Conservation (phyloP, 257 asterid genomes). For the Knoxia roxburghii region DNA sequence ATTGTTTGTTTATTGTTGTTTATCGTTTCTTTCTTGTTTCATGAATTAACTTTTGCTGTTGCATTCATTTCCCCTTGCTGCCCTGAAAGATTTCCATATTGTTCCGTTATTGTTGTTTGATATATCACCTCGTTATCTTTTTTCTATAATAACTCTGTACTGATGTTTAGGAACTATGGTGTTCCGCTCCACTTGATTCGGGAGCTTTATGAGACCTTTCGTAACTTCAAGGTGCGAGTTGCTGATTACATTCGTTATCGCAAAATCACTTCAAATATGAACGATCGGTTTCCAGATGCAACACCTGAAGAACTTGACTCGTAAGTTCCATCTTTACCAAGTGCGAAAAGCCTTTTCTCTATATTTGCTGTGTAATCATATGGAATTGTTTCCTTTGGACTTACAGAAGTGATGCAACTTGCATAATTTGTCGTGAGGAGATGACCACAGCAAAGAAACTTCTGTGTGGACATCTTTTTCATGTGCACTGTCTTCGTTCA, state of each 20-base stretch:
- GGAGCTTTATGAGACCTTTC: constrained; percentile 92
- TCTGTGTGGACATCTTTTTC: constrained; percentile 91
- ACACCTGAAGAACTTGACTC: constrained; percentile 78
- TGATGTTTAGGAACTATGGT: constrained; percentile 66
- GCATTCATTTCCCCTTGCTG: not conserved
- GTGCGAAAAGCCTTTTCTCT: constrained; percentile 12
- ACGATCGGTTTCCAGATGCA: constrained; percentile 91
- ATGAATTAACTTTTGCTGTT: not conserved
- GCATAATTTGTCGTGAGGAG: constrained; percentile 98
- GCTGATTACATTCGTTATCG: constrained; percentile 93
- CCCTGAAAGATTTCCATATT: not conserved
- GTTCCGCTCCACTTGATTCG: constrained; percentile 96
- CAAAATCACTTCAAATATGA: constrained; percentile 91
- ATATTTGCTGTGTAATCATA: constrained; percentile 12
- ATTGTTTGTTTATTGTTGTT: no score
- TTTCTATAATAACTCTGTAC: not conserved
- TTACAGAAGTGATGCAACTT: constrained; percentile 77
- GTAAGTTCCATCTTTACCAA: constrained; percentile 39
- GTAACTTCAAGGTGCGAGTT: constrained; percentile 80
- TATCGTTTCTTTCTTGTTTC: not conserved
- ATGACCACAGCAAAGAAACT: constrained; percentile 92
- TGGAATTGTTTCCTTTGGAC: constrained; percentile 6
- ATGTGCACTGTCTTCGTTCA: constrained; percentile 90
- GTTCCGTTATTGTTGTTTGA: not conserved
- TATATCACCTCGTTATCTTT: not conserved